phyloP scores from a whole-genome alignment of 2,329 filamentous ascomycete genomes.

The Fusarium sp. region DNA sequence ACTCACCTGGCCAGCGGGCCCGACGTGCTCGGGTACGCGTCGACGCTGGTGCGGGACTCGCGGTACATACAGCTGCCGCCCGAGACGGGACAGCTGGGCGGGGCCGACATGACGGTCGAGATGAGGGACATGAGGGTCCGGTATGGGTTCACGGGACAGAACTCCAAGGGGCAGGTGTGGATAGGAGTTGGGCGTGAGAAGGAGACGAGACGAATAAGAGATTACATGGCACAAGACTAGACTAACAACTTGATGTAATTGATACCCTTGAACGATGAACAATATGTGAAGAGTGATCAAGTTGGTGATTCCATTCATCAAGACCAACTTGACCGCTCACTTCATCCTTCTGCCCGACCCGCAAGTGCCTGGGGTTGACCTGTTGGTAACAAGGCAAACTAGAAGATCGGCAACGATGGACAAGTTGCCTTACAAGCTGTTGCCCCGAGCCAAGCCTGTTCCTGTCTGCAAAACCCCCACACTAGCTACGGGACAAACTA shows the following conservation, averaged over 20 bases:
- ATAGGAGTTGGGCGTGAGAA: not conserved
- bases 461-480: not conserved
- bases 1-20: constrained; percentile 26
- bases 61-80: constrained; percentile 5
- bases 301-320: not conserved
- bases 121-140: not conserved
- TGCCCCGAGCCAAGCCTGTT: not conserved
- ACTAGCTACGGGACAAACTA: constrained; percentile 1
- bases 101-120: not conserved
- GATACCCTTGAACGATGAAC: not conserved
- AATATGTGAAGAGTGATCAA: not conserved
- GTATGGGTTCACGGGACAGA: not conserved
- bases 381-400: not conserved
- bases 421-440: not conserved
- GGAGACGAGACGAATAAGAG: not conserved
- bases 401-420: not conserved
- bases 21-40: constrained; percentile 29
- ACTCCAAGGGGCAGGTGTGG: not conserved
- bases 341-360: not conserved
- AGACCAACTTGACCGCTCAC: not conserved
- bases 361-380: not conserved
- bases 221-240: not conserved
- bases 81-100: not conserved
- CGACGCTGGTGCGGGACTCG: constrained; percentile 20
- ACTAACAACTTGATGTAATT: not conserved